Conservation (phyloP, 768 basidiomycete genomes). For the Antrodiella citrinella region DNA sequence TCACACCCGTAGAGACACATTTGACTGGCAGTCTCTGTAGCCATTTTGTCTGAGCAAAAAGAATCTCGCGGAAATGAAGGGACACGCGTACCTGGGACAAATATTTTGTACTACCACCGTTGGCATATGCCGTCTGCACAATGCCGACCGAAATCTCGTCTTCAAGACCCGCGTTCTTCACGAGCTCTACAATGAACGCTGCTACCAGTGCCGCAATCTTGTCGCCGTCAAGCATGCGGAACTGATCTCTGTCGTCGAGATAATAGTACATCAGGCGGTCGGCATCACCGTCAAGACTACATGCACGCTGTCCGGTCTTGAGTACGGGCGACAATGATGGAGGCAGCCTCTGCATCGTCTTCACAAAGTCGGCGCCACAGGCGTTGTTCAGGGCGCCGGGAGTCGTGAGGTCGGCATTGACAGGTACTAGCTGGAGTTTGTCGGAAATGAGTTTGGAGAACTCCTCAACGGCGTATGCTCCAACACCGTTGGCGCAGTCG, state of each 20-base stretch:
- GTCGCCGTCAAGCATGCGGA: conserved; percentile 95
- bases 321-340: conserved; percentile 60
- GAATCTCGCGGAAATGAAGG: neutral
- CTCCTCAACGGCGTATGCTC: conserved; percentile 60
- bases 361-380: conserved; percentile 96
- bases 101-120: conserved; percentile 94
- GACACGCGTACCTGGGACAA: conserved; percentile 55
- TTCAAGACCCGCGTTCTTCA: conserved; percentile 78
- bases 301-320: conserved; percentile 70
- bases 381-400: conserved; percentile 72
- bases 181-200: conserved; percentile 85
- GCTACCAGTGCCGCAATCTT: conserved; percentile 95
- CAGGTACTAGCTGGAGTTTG: conserved; percentile 53
- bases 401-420: conserved; percentile 59
- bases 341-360: conserved; percentile 84
- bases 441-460: conserved; percentile 53
- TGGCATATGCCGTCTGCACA: conserved; percentile 98
- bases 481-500: conserved; percentile 99
- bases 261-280: conserved; percentile 97
- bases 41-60: neutral
- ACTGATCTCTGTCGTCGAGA: conserved; percentile 64
- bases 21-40: conserved; percentile 82
- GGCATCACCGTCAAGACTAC: conserved; percentile 95
- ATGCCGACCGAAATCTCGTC: conserved; percentile 79
- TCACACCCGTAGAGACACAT: conserved; percentile 95